Conservation (phyloP, 2,329 filamentous ascomycete species). For the Verticillium tricorpus region DNA sequence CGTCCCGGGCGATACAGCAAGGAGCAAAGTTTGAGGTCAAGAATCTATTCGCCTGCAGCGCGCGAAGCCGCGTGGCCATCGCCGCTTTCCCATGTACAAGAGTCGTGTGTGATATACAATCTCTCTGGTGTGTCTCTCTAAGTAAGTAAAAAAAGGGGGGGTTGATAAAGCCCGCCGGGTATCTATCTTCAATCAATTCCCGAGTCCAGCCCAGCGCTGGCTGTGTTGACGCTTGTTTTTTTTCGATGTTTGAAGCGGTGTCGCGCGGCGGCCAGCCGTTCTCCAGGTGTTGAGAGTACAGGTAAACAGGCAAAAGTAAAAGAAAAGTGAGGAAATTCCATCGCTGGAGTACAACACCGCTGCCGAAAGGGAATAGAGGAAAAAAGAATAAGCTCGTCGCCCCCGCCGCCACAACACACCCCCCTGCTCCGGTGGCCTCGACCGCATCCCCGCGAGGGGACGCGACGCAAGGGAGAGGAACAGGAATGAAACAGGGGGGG, state of each 20-base stretch:
- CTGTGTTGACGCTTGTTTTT: neutral
- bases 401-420: neutral
- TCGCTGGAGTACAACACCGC: constrained; percentile 5
- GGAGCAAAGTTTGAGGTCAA: neutral
- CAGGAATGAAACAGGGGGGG: constrained; percentile 5
- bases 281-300: constrained; percentile 3
- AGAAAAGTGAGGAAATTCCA: neutral
- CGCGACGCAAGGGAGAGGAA: neutral
- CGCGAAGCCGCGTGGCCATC: constrained; percentile 7
- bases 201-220: constrained; percentile 10
- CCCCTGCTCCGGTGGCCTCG: neutral
- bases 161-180: constrained; percentile 9
- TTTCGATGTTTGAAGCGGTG: neutral
- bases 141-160: constrained; percentile 7
- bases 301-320: constrained; percentile 3
- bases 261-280: neutral
- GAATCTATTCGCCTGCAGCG: neutral
- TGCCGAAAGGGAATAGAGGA: neutral
- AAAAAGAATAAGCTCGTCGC: neutral
- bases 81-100: neutral
- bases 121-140: neutral
- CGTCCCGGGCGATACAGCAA: neutral
- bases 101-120: constrained; percentile 6
- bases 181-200: constrained; percentile 11
- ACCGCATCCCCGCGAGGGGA: neutral